Evolutionary conservation across 2,329 filamentous ascomycete genomes (phyloP), one percentile per base, ranked within the genome.

Genomic region (Penicillium sp.): DNA sequence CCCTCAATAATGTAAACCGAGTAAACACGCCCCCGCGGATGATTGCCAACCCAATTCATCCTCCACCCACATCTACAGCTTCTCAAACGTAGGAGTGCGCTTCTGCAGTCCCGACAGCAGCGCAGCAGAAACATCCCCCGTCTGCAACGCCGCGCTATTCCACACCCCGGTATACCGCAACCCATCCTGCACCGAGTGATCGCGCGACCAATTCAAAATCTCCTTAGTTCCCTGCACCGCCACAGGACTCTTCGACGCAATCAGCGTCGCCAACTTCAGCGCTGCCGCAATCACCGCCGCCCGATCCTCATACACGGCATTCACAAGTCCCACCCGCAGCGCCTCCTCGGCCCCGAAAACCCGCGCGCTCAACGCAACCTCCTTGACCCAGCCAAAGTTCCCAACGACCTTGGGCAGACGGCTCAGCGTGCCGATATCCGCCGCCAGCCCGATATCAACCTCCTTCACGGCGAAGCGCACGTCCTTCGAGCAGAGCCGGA

Each of bases 191-290:
- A 96, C 86, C 2, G 83, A 82, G 73, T 92, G 86, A 75, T 96
- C 93, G 68, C 91, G 84, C 37, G 88, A 90, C 71, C 89, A 91
- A 75, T 95, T 92, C 71, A 96, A 73, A 63, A 96, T 77, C 78
- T 95, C 90, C 81, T 96, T 96, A 8, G 92, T 96, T 5, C 90
- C 89, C 79, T 92, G 86, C 64, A 94, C 90, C 1, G 92, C 92
- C 22, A 98, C 88, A 0, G 94, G 94, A 71, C 90, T 95, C 84
- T 97, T 97, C 17, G 75, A 80, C 31, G 90, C 90, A 59, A 97
- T 85, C 69, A 87, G 68, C 11, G 71, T 76, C 0, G 89, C 91
- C 69, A 90, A 71, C 63, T 85, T 81, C 61, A 93, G 50, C 0
- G 84, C 92, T 39, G 83, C 84, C 42, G 78, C 77, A 25, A 96